phyloP scores from a whole-genome alignment of 2,329 filamentous ascomycete genomes.

The Xylaria sp. region DNA sequence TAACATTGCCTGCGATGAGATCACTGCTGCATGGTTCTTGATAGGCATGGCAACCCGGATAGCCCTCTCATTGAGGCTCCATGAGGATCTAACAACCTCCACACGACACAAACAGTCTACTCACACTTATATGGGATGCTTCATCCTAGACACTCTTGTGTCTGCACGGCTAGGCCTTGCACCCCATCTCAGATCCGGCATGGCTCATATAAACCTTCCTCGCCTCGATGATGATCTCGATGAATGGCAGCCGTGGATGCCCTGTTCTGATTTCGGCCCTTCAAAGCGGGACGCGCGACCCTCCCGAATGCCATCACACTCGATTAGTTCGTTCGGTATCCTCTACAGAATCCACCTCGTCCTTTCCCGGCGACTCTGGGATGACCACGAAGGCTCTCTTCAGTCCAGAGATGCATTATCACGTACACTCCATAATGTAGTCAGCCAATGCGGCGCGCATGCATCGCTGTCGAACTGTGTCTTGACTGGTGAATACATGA shows the following conservation, averaged over 20 bases:
- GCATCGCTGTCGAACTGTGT: slow-evolving; percentile 29
- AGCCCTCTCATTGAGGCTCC: slow-evolving; percentile 56
- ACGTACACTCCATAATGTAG: slow-evolving; percentile 32
- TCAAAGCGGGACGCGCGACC: slow-evolving; percentile 14
- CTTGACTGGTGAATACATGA: slow-evolving; percentile 35
- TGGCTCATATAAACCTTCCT: slow-evolving; percentile 58
- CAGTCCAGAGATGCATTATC: slow-evolving; percentile 32
- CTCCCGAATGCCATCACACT: slow-evolving; percentile 42
- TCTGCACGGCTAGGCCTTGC: slow-evolving; percentile 62
- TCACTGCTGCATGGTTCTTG: slow-evolving; percentile 70
- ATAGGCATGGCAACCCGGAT: slow-evolving; percentile 72
- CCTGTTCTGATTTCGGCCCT: slow-evolving; percentile 56
- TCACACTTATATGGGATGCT: slow-evolving; percentile 67
- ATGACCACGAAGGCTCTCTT: slow-evolving; percentile 1
- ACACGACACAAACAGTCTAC: slow-evolving; percentile 46
- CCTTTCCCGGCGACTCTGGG: slow-evolving; percentile 33
- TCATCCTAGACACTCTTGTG: slow-evolving; percentile 70
- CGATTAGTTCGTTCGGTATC: slow-evolving; percentile 40
- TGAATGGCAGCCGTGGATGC: slow-evolving; percentile 79
- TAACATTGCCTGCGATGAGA: slow-evolving; percentile 69
- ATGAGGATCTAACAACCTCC: slow-evolving; percentile 46
- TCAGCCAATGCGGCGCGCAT: slow-evolving; percentile 29
- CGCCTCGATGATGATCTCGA: slow-evolving; percentile 74
- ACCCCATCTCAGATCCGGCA: slow-evolving; percentile 61
- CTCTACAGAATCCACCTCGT: slow-evolving; percentile 39